Conservation (phyloP, 495 filamentous ascomycete species). For the Neurospora sp. region DNA sequence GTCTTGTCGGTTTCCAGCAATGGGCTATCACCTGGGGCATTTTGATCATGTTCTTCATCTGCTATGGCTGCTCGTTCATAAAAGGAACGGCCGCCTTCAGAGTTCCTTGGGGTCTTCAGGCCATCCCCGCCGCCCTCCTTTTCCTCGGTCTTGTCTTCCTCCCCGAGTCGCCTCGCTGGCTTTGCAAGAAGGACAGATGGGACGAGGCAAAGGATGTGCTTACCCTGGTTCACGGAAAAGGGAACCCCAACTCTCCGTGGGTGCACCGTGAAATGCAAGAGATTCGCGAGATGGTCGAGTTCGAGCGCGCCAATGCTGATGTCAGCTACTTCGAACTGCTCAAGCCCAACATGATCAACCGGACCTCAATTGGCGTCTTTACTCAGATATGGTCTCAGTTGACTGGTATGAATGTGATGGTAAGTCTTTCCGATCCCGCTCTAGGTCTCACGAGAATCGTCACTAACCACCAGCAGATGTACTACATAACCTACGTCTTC, state of each 20-base stretch:
- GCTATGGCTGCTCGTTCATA: constrained; percentile 64
- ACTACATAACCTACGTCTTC: constrained; percentile 56
- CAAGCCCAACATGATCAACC: constrained; percentile 61
- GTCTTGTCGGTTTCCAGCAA: constrained; percentile 62
- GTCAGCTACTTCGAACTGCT: constrained; percentile 63
- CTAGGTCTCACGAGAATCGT: constrained; percentile 6
- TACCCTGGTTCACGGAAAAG: constrained; percentile 55
- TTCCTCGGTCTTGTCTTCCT: constrained; percentile 53
- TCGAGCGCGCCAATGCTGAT: constrained; percentile 52
- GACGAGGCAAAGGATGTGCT: constrained; percentile 57
- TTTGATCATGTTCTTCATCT: constrained; percentile 67
- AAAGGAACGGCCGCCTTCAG: constrained; percentile 52
- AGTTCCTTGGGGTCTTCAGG: constrained; percentile 68
- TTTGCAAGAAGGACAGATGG: constrained; percentile 65
- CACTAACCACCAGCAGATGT: constrained; percentile 21
- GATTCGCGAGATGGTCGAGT: constrained; percentile 59
- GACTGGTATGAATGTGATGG: constrained; percentile 83
- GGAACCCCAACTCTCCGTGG: constrained; percentile 50
- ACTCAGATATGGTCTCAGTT: constrained; percentile 80
- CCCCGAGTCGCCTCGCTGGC: constrained; percentile 71
- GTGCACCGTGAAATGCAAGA: constrained; percentile 58
- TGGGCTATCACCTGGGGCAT: constrained; percentile 80
- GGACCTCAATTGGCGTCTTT: constrained; percentile 64
- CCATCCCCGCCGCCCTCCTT: constrained; percentile 57
- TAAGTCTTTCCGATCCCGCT: constrained; percentile 35